Evolutionary conservation across 192 early-diverging fungal genomes (phyloP).

Genomic region (Dimargaris xerosporica): DNA sequence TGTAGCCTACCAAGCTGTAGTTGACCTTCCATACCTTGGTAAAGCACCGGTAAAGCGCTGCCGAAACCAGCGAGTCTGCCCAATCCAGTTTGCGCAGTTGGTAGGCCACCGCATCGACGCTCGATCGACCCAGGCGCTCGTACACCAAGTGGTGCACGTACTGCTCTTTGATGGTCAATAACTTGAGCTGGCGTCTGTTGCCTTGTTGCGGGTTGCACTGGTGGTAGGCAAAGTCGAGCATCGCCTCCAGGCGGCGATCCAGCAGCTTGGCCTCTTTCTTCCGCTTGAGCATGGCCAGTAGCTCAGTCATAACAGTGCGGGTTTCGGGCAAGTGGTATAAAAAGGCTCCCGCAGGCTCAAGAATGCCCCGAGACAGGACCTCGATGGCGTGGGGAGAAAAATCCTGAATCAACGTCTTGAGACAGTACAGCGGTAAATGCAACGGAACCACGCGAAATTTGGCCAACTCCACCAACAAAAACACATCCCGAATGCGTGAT

Average conservation of each 20-base stretch:
- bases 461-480: constrained; percentile 79
- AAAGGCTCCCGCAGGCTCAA: constrained; percentile 85
- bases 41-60: constrained; percentile 59
- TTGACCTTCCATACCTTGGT: constrained; percentile 90
- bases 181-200: constrained; percentile 33
- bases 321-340: constrained; percentile 67
- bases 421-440: constrained; percentile 67
- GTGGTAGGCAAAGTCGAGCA: constrained; percentile 92
- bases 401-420: constrained; percentile 76
- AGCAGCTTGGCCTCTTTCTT: constrained; percentile 74
- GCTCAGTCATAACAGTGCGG: constrained; percentile 39
- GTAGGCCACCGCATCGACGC: constrained; percentile 46
- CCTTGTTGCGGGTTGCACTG: constrained; percentile 72
- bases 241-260: constrained; percentile 65
- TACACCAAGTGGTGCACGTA: constrained; percentile 85
- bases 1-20: constrained; percentile 65
- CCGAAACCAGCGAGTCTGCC: constrained; percentile 39
- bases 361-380: constrained; percentile 53
- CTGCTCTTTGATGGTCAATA: constrained; percentile 64
- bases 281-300: constrained; percentile 78
- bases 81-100: constrained; percentile 78
- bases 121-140: constrained; percentile 57
- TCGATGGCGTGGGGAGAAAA: constrained; percentile 75
- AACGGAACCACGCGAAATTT: constrained; percentile 81
- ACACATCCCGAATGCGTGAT: constrained; percentile 42